Evolutionary conservation across 176 grass and related monocot genomes (phyloP), one percentile per base, ranked within the genome.

Genomic region (Echinochloa phyllopogon): DNA sequence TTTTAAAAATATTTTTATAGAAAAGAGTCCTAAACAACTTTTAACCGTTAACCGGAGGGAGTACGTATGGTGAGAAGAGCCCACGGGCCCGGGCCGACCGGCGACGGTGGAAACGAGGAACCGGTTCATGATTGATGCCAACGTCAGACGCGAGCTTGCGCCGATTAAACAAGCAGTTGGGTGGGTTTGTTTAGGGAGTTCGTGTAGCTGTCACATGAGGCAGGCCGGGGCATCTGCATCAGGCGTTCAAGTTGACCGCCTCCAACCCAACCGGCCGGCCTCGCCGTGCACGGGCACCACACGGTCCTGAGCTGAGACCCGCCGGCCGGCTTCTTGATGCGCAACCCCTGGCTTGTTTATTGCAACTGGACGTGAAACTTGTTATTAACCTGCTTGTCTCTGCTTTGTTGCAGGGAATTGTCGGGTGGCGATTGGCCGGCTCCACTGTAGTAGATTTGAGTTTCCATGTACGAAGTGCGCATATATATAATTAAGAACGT

Each of bases 41-140:
- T n/a, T n/a, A n/a, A n/a, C n/a, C n/a, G n/a, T n/a, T n/a, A n/a
- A n/a, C n/a, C n/a, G n/a, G n/a, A n/a, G n/a, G n/a, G n/a, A 9
- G 3, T 9, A 20, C 3, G 8, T 23, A 21, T 23, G 33, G 65
- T 36, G 16, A 66, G 58, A 78, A 17, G 74, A 74, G 45, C 38
- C 48, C 59, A 36, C 39, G 70, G 23, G 29, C 69, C 58, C 29
- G 8, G 5, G 11, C 39, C 56, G 65, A 25, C 21, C 61, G 74
- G 39, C 58, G 59, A 59, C 75, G 80, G n/a, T 77, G 74, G 44
- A 72, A 53, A 72, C 18, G 48, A 74, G 75, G 42, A 39, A 64
- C 29, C 45, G 45, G 45, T 64, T 39, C 15, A 67, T 85, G 82
- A 84, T 89, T 84, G 87, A 29, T 82, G 87, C 69, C 82, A 81